Evolutionary conservation across 805 yeast species (phyloP).

Genomic region (Hermanozyma aechmeae): DNA sequence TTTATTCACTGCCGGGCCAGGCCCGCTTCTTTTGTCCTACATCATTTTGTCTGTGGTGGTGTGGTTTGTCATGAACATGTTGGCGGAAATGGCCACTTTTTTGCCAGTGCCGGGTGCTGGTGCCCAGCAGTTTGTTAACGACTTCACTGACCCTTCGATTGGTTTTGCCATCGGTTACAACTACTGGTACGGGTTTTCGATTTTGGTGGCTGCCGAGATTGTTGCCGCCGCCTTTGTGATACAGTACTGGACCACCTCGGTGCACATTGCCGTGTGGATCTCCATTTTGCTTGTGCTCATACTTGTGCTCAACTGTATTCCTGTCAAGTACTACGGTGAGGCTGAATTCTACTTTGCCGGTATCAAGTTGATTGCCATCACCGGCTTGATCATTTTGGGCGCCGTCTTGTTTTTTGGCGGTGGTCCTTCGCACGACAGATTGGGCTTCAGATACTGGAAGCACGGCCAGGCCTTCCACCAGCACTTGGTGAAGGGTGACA

Average conservation of each 20-base stretch:
- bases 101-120: conserved; percentile 14
- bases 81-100: conserved; percentile 13
- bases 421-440: conserved; percentile 12
- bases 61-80: conserved; percentile 14
- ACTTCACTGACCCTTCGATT: conserved; percentile 9
- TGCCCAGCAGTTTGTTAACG: conserved; percentile 11
- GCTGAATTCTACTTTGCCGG: conserved; percentile 11
- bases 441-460: conserved; percentile 14
- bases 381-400: conserved; percentile 13
- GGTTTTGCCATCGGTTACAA: conserved; percentile 13
- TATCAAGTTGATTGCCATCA: conserved; percentile 11
- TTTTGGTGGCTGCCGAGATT: conserved; percentile 11
- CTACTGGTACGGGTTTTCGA: conserved; percentile 11
- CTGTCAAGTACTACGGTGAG: conserved; percentile 10
- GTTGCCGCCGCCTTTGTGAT: conserved; percentile 11
- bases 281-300: conserved; percentile 4
- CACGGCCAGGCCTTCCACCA: conserved; percentile 26
- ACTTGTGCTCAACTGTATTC: conserved; percentile 8
- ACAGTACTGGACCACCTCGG: conserved; percentile 10
- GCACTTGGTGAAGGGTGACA: conserved; percentile 28
- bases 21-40: conserved; percentile 10
- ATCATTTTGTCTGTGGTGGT: conserved; percentile 9
- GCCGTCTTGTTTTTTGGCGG: conserved; percentile 12
- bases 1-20: conserved; percentile 9
- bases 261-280: conserved; percentile 7